Evolutionary conservation across 176 grass and related monocot genomes (phyloP), one percentile per base, ranked within the genome.

Genomic region (Bolboschoenus planiculmis): DNA sequence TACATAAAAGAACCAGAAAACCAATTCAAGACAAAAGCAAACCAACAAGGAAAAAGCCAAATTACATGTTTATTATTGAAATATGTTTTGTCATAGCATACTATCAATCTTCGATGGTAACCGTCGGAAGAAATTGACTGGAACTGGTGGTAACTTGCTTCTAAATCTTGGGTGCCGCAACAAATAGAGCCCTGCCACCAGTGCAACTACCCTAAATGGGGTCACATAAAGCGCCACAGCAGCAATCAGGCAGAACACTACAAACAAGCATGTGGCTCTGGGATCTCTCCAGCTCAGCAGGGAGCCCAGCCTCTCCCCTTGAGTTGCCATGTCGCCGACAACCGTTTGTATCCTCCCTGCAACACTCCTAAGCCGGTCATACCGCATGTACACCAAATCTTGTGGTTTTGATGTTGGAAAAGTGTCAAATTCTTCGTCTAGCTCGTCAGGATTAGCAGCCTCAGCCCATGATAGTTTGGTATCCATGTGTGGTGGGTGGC

Each of bases 351-450:
- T 91, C 85, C 95, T 87, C 0, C 94, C 94, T 0, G 94, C 94
- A 0, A 97, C 92, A 61, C 94, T 97, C 54, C 92, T 55, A 50
- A 97, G 83, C 10, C 95, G 60, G 57, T 97, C 95, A 83, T 97
- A 97, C 40, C 95, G 58, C 90, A 97, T 91, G 55, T 89, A 86
- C 26, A 97, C 90, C 3, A 97, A 68, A 82, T 94, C 88, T 65
- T 88, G 89, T 35, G 31, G 88, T 75, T 82, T 10, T 2, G 88
- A 89, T 37, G 94, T 97, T 8, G 94, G 94, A 83, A 97, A 97
- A 6, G 95, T 92, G 84, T 97, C 95, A 80, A 97, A 97, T 82
- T 97, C 95, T 89, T 97, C 95, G 56, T 97, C 95, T 7, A 97
- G 88, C 83, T 97, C 92, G 37, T 97, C 90, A 0, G 88, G 88